Evolutionary conservation across 1,139 yeast genomes (phyloP).

Genomic region (Taphrina flavorubra): DNA sequence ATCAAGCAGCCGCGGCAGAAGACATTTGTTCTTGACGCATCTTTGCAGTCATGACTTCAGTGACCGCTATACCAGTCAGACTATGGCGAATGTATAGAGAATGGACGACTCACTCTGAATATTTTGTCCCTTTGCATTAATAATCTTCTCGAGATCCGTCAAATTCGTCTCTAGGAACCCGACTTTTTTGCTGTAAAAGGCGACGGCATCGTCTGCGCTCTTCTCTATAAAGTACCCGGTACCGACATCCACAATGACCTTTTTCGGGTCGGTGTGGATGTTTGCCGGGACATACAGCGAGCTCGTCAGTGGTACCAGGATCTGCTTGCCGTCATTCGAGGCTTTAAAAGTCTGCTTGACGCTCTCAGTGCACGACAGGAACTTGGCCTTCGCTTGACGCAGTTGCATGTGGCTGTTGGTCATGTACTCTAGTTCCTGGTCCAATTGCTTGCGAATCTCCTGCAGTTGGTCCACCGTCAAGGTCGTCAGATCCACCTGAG

Average conservation of each 20-base stretch:
- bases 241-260: conserved; percentile 90
- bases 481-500: conserved; percentile 62
- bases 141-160: conserved; percentile 72
- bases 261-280: conserved; percentile 60
- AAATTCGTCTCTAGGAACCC: conserved; percentile 74
- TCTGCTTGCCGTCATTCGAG: conserved; percentile 55
- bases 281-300: conserved; percentile 90
- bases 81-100: not conserved
- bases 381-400: conserved; percentile 79
- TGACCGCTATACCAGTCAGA: conserved; percentile 22
- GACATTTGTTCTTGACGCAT: conserved; percentile 35
- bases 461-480: conserved; percentile 82
- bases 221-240: conserved; percentile 95
- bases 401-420: conserved; percentile 83
- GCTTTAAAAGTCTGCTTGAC: conserved; percentile 63
- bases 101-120: conserved; percentile 29
- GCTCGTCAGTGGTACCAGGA: conserved; percentile 85
- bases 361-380: conserved; percentile 77
- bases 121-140: conserved; percentile 50
- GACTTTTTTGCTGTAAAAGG: conserved; percentile 76
- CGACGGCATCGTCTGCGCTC: conserved; percentile 66
- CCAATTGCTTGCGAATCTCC: conserved; percentile 82
- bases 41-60: conserved; percentile 39
- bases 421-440: conserved; percentile 83
- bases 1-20: conserved; percentile 11